These are phyloP conservation scores for Cordyceps tenuipes DNA, from an alignment of 2,329 filamentous ascomycete genomes.

Conservation along the genomic window DNA sequence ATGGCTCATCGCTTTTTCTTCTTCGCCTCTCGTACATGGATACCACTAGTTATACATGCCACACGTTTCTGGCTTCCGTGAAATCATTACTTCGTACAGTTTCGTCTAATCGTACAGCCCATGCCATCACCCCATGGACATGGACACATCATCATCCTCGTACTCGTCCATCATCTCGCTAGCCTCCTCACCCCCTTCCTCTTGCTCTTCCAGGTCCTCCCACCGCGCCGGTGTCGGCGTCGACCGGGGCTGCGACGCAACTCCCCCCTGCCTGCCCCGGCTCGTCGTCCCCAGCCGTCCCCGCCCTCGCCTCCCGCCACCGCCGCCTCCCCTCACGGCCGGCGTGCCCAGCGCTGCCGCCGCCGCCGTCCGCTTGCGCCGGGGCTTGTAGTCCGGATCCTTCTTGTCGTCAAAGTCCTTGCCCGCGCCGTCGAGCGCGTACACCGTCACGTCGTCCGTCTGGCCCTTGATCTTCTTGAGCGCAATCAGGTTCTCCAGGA, in stretches of 20 bases:
- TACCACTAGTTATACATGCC: neutral
- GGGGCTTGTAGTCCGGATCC: constrained; percentile 28
- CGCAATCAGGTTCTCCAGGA: constrained; percentile 57
- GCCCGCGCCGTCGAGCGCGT: constrained; percentile 37
- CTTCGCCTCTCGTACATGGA: neutral
- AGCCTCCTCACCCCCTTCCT: constrained; percentile 13
- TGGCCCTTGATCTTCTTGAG: constrained; percentile 58
- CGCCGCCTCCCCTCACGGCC: neutral
- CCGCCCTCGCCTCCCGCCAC: constrained; percentile 8
- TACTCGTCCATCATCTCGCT: constrained; percentile 12
- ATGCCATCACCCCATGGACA: constrained; percentile 15
- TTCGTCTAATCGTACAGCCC: neutral
- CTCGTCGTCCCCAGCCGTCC: constrained; percentile 1
- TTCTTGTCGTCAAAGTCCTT: constrained; percentile 34
- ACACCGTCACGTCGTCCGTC: constrained; percentile 55
- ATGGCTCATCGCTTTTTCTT: neutral
- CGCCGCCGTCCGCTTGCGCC: constrained; percentile 10
- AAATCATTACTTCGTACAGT: constrained; percentile 12
- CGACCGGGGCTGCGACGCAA: neutral
- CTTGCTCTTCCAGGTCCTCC: constrained; percentile 12
- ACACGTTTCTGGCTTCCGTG: neutral
- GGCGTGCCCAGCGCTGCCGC: constrained; percentile 2
- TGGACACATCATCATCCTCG: constrained; percentile 18
- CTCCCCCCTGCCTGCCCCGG: neutral
- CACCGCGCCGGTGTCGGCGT: constrained; percentile 12